These are phyloP conservation scores for Suillus alpinus DNA, from an alignment of 768 basidiomycete species.

Conservation along the genomic window DNA sequence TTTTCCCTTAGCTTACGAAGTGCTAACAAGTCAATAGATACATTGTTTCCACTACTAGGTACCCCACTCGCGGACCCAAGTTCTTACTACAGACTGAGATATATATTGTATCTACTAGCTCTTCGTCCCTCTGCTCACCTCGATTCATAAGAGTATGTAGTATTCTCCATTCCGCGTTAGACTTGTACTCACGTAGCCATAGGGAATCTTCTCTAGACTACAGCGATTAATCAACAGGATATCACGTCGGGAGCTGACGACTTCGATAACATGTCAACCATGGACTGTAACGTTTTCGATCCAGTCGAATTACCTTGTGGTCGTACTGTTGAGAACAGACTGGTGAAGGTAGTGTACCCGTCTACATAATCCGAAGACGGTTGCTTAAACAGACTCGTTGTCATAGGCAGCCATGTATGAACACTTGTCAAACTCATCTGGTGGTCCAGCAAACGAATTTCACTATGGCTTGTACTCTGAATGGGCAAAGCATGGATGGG, in stretches of 20 bases:
- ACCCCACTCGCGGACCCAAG: too few relatives aligned
- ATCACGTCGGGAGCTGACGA: neutral
- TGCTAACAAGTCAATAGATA: too few relatives aligned
- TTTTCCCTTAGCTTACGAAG: too few relatives aligned
- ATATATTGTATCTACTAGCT: too few relatives aligned
- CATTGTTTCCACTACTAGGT: too few relatives aligned
- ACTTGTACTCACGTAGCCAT: too few relatives aligned
- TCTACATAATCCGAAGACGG: neutral
- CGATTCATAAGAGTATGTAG: too few relatives aligned
- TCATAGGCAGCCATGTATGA: constrained; percentile 88
- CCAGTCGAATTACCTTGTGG: constrained; percentile 33
- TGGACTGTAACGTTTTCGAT: constrained; percentile 21
- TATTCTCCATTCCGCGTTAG: too few relatives aligned
- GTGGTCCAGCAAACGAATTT: constrained; percentile 67
- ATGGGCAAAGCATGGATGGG: constrained; percentile 81
- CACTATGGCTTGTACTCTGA: constrained; percentile 66
- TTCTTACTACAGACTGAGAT: too few relatives aligned
- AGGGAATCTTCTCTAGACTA: too few relatives aligned
- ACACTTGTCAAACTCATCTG: constrained; percentile 60
- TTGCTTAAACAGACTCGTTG: neutral
- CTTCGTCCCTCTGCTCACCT: too few relatives aligned
- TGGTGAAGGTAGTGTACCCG: constrained; percentile 46
- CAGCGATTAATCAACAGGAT: too few relatives aligned
- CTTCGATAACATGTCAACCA: neutral
- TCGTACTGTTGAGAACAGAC: constrained; percentile 41